phyloP scores from a whole-genome alignment of 2,329 filamentous ascomycete species.

The Fusarium phyllophilum region DNA sequence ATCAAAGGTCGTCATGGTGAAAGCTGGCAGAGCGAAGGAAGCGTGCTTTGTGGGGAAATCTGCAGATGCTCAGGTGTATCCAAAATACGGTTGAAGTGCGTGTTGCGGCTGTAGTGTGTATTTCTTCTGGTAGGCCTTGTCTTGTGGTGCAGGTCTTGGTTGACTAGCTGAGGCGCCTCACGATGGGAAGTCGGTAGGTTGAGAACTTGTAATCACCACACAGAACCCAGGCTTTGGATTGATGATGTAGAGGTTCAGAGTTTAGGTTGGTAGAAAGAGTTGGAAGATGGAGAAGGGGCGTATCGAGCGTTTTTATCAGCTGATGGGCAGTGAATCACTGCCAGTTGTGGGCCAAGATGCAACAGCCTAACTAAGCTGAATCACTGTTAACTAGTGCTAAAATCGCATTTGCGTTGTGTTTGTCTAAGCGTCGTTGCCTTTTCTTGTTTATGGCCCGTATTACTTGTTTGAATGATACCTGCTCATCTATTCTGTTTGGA shows the following conservation, averaged over 20 bases:
- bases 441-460: neutral
- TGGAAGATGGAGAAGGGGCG: too few relatives aligned
- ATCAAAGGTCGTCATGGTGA: neutral
- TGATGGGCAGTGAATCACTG: neutral
- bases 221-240: neutral
- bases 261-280: too few relatives aligned
- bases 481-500: neutral
- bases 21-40: neutral
- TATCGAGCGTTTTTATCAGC: too few relatives aligned
- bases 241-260: neutral
- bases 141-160: neutral
- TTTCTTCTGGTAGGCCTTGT: neutral
- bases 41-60: neutral
- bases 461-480: neutral
- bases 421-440: rapidly evolving
- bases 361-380: too few relatives aligned
- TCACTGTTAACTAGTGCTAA: neutral
- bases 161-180: neutral
- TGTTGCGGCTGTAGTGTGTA: neutral
- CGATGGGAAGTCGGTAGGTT: neutral
- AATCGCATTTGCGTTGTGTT: too few relatives aligned
- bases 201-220: neutral
- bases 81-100: neutral
- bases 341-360: neutral
- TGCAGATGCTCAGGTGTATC: neutral